phyloP scores from a whole-genome alignment of 805 yeast genomes.

The Ogataea trehalophila region DNA sequence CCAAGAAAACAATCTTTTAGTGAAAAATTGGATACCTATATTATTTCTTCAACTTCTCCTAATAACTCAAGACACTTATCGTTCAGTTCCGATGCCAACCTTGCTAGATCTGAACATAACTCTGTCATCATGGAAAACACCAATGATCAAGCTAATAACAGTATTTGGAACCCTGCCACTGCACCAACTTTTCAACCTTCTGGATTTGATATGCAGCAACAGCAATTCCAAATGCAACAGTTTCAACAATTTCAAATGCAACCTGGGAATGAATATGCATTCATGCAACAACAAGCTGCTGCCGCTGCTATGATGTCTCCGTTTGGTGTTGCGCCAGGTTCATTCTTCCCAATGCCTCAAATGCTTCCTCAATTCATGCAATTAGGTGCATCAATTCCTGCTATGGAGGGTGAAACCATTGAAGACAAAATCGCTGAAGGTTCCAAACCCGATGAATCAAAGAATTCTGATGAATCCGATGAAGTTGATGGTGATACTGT shows the following conservation, averaged over 20 bases:
- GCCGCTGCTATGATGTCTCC: slow-evolving; percentile 11
- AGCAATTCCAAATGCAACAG: slow-evolving; percentile 7
- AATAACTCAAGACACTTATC: slow-evolving; percentile 26
- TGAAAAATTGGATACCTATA: slow-evolving; percentile 59
- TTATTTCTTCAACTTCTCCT: slow-evolving; percentile 27
- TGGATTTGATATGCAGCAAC: slow-evolving; percentile 17
- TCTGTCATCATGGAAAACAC: slow-evolving; percentile 29
- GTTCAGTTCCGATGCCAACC: slow-evolving; percentile 24
- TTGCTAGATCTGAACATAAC: slow-evolving; percentile 30
- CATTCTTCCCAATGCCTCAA: slow-evolving; percentile 13
- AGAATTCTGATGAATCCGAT: not conserved
- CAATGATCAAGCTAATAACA: slow-evolving; percentile 19
- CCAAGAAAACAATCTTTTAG: slow-evolving; percentile 46
- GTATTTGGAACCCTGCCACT: slow-evolving; percentile 65
- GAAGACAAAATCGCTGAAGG: not conserved
- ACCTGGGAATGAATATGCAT: slow-evolving; percentile 6
- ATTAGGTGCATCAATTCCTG: not conserved
- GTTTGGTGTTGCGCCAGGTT: slow-evolving; percentile 12
- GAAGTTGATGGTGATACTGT: not conserved
- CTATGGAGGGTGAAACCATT: not conserved
- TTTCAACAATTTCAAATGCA: slow-evolving; percentile 14
- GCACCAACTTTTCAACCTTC: slow-evolving; percentile 56
- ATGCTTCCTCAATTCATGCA: slow-evolving; percentile 9
- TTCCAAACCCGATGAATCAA: not conserved
- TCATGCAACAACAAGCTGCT: slow-evolving; percentile 9